Base-by-base conservation (phyloP, 2,329 filamentous ascomycete genomes). In the Escovopsis sp. region DNA sequence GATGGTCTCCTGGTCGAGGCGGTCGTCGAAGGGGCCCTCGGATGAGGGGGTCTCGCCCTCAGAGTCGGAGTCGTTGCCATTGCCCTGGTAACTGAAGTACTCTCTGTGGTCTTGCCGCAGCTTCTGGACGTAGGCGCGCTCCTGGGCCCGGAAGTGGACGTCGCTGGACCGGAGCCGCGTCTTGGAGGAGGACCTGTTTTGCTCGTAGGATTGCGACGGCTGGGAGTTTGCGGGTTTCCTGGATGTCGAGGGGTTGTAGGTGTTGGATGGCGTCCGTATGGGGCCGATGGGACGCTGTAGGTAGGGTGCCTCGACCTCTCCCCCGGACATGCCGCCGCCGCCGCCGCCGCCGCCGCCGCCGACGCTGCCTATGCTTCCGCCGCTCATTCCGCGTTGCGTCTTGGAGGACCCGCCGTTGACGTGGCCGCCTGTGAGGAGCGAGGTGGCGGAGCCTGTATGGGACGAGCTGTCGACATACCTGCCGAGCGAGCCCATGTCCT, bases 111-210 rank as follows among this genome's bases (percentile, higher is more conserved):
- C 85, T 57, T 93, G 85, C 45, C 87, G 80, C 55, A 96, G 75
- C 52, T 89, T 80, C 61, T 94, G 86, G 32, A 96, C 82, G 58
- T 98, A 98, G 44, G 89, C 89, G 58, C 88, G 85, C 61, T 96
- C 89, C 62, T 96, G 72, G 44, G 68, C 75, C n/a, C 67, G 64
- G 33, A 64, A 64, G 36, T 59, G 53, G 44, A 58, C 64, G 40
- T 70, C 68, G 48, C 57, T 69, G 54, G 61, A 66, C 48, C 64
- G 57, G 44, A 60, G 63, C 39, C 70, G 64, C 35, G 74, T 64
- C 63, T 76, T 63, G 57, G 75, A 63, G 51, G 70, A 57, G 54
- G 78, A 62, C 49, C 72, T 62, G 50, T 67, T 62, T 42, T 65
- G 59, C 37, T 63, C 42, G 46, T 64, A 66, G 33, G 67, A 60